A percentile compares a stretch with the other conserved stretches of the same genome.
phyloP scores from a whole-genome alignment of 495 filamentous ascomycete species.

The Daldinia concentrica region DNA sequence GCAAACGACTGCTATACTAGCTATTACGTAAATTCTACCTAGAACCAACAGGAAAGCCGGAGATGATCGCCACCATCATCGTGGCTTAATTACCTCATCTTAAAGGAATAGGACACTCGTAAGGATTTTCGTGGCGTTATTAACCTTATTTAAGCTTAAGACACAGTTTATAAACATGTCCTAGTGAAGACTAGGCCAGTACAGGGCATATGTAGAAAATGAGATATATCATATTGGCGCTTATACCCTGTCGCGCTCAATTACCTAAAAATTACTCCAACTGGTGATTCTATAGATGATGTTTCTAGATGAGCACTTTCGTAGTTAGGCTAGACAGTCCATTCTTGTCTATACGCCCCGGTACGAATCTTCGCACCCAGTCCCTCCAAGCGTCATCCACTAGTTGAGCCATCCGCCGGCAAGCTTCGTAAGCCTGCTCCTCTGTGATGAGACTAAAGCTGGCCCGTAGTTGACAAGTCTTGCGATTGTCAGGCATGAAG shows the following conservation, averaged over 20 bases:
- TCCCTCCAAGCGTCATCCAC: slow-evolving; percentile 14
- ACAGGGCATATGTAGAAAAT: not conserved
- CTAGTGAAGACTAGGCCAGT: not conserved
- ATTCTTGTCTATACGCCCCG: not conserved
- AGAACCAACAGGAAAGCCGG: not conserved
- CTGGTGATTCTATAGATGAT: not conserved
- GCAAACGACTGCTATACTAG: not conserved
- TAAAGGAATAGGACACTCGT: not conserved
- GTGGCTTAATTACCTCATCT: slow-evolving; percentile 1
- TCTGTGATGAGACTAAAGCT: slow-evolving; percentile 14
- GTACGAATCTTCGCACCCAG: slow-evolving; percentile 2
- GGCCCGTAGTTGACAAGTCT: slow-evolving; percentile 6
- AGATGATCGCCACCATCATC: not conserved
- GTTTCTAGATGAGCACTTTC: not conserved
- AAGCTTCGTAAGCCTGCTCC: slow-evolving; percentile 15
- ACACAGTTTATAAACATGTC: not conserved
- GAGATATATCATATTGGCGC: not conserved
- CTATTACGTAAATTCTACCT: too few species aligned
- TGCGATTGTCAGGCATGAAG: slow-evolving; percentile 16
- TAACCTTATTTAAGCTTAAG: not conserved
- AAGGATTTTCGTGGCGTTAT: not conserved
- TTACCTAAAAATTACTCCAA: not conserved
- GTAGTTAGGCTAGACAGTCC: not conserved
- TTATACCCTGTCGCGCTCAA: too few species aligned
- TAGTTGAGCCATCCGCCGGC: slow-evolving; percentile 9